phyloP scores from a whole-genome alignment of 495 filamentous ascomycete species.

The Chaetomium cochliodes region DNA sequence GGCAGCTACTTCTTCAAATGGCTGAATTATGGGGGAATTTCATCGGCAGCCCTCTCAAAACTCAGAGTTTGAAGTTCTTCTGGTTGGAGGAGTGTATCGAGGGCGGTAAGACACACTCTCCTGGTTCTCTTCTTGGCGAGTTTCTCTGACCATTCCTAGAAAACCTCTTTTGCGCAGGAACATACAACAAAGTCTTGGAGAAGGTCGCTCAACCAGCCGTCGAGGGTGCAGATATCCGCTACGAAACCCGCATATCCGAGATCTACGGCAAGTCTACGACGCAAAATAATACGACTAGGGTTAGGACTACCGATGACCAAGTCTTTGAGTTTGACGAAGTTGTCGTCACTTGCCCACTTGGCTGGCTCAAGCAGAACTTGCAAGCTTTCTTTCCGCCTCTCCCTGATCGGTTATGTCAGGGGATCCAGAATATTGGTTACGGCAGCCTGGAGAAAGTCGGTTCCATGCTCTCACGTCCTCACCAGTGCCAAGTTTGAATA shows the following conservation, averaged over 20 bases:
- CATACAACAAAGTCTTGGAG: slow-evolving; percentile 74
- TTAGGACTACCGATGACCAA: slow-evolving; percentile 57
- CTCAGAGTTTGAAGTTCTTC: slow-evolving; percentile 87
- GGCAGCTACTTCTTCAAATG: slow-evolving; percentile 60
- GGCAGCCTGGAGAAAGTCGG: slow-evolving; percentile 81
- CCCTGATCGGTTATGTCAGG: slow-evolving; percentile 61
- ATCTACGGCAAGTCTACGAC: slow-evolving; percentile 50
- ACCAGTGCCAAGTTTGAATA: slow-evolving; percentile 10
- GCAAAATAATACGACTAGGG: slow-evolving; percentile 43
- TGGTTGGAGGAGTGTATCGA: slow-evolving; percentile 94
- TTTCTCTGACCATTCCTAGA: slow-evolving; percentile 49
- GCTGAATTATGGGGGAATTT: slow-evolving; percentile 83
- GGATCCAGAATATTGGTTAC: slow-evolving; percentile 78
- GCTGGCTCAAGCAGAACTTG: slow-evolving; percentile 80
- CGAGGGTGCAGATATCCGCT: slow-evolving; percentile 61
- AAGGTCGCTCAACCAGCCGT: slow-evolving; percentile 63
- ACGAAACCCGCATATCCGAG: slow-evolving; percentile 43
- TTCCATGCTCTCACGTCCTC: not conserved
- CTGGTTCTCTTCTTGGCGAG: not conserved
- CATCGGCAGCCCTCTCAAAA: slow-evolving; percentile 72
- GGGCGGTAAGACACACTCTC: slow-evolving; percentile 58
- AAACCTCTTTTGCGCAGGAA: slow-evolving; percentile 84
- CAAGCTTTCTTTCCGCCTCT: slow-evolving; percentile 68
- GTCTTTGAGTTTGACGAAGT: slow-evolving; percentile 72
- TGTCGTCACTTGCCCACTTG: slow-evolving; percentile 80